Conservation (phyloP, 2,329 filamentous ascomycete genomes). For the Gliomastix tumulicola region DNA sequence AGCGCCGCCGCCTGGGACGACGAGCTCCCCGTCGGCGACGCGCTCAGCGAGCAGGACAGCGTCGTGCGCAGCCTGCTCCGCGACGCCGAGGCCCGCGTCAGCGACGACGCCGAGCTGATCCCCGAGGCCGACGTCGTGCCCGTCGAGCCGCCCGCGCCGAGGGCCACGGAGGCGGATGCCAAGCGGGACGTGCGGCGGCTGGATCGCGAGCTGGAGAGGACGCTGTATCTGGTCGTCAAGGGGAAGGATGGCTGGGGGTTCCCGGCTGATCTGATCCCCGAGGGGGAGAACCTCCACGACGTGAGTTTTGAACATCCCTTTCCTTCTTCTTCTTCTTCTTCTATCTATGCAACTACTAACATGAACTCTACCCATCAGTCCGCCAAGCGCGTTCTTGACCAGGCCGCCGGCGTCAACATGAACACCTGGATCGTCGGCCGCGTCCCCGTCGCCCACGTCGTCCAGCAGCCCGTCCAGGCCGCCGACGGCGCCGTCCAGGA, state of each 20-base stretch:
- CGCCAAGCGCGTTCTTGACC: slow-evolving; percentile 69
- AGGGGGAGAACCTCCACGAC: slow-evolving; percentile 72
- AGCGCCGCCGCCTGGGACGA: slow-evolving; percentile 78
- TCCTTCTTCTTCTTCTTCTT: background rate
- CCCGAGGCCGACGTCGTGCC: slow-evolving; percentile 52
- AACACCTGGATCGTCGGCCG: slow-evolving; percentile 97
- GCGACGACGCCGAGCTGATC: slow-evolving; percentile 53
- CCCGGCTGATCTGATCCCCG: slow-evolving; percentile 62
- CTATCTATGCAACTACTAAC: too few species aligned
- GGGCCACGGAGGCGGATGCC: slow-evolving; percentile 72
- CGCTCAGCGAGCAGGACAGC: slow-evolving; percentile 55
- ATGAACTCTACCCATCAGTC: slow-evolving; percentile 47
- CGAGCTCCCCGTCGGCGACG: slow-evolving; percentile 71
- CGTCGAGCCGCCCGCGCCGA: slow-evolving; percentile 62
- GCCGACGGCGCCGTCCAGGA: slow-evolving; percentile 31
- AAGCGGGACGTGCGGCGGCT: slow-evolving; percentile 69
- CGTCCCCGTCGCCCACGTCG: slow-evolving; percentile 76
- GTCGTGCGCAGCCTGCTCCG: slow-evolving; percentile 63
- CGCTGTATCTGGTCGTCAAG: slow-evolving; percentile 83
- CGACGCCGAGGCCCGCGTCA: slow-evolving; percentile 63
- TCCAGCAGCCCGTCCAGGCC: slow-evolving; percentile 41
- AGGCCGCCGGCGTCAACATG: slow-evolving; percentile 86
- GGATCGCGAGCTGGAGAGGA: slow-evolving; percentile 72
- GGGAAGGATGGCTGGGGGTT: slow-evolving; percentile 74
- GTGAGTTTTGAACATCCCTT: slow-evolving; percentile 52